Evolutionary conservation across 2,329 filamentous ascomycete genomes (phyloP), one percentile per base, ranked within the genome.

Genomic region (Neopestalotiopsis clavispora): DNA sequence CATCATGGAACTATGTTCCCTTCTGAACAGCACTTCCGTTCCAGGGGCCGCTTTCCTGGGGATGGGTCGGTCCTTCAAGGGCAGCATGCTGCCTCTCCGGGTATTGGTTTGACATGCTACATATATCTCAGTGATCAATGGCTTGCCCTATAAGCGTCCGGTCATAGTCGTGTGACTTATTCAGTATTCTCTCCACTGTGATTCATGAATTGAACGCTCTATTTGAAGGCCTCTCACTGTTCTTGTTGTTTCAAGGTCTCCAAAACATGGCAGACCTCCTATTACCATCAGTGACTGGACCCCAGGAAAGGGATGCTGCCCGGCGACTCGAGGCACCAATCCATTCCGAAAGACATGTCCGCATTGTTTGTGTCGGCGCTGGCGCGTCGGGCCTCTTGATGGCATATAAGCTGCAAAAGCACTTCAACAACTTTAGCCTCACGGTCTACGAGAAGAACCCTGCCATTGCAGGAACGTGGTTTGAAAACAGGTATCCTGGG

Each of bases 381-480:
- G 85, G 84, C 12, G 81, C 83, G 1, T 83, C 84, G 4, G 85
- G 84, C 1, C 76, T 86, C 1, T 72, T 81, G 49, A 76, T 85
- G 72, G 84, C 84, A 17, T 85, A 85, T 78, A 86, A 86, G 74
- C 75, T 86, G 7, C 80, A 81, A 69, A 78, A 78, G 38, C 79
- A 81, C 42, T 84, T 86, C 67, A 72, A 73, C 12, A 82, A 84
- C 69, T 84, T 80, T 74, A 77, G 70, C 13, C 67, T 75, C 17
- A 72, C 67, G 4, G 59, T 86, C 4, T 86, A 84, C 69, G 85
- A 87, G 72, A 86, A 86, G 74, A 86, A 86, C 69, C 66, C 76
- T 1, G 81, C 82, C 57, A 75, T 86, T 0, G 78, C 79, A 1
- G 85, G 85, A 4, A 87, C 85, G 7, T 67, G 85, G 85, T 84